phyloP scores from a whole-genome alignment of 2,329 filamentous ascomycete species.

The Seiridium cupressi region DNA sequence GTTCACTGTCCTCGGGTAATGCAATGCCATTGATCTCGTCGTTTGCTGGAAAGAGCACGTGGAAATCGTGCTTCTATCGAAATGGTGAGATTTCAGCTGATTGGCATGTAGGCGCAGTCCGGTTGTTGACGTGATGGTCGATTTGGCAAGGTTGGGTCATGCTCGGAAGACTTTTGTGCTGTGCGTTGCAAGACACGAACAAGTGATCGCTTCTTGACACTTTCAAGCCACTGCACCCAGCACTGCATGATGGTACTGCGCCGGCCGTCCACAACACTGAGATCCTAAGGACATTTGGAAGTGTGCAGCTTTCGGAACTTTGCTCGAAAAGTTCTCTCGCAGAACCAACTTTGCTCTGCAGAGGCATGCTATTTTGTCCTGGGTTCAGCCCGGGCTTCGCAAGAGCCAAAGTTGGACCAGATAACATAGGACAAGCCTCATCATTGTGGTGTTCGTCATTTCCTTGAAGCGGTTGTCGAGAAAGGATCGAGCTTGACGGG shows the following conservation, averaged over 20 bases:
- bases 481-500: no score
- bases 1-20: background rate
- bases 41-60: background rate
- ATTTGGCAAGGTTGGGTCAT: slow-evolving; percentile 12
- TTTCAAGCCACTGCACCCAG: slow-evolving; percentile 6
- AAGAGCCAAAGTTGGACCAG: no score
- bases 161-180: slow-evolving; percentile 11
- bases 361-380: no score
- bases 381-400: no score
- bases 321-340: no score
- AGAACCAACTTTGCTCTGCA: no score
- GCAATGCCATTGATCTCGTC: background rate
- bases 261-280: background rate
- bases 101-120: background rate
- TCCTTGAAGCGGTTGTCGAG: no score
- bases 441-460: no score
- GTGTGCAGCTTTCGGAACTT: no score
- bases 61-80: background rate
- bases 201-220: slow-evolving; percentile 17
- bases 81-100: background rate
- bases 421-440: no score
- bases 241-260: background rate
- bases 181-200: slow-evolving; percentile 14
- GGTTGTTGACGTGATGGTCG: slow-evolving; percentile 14
- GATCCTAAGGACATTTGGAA: background rate